Conservation (phyloP, 352 stramenopile genomes). For the Globisporangium apiculatum region DNA sequence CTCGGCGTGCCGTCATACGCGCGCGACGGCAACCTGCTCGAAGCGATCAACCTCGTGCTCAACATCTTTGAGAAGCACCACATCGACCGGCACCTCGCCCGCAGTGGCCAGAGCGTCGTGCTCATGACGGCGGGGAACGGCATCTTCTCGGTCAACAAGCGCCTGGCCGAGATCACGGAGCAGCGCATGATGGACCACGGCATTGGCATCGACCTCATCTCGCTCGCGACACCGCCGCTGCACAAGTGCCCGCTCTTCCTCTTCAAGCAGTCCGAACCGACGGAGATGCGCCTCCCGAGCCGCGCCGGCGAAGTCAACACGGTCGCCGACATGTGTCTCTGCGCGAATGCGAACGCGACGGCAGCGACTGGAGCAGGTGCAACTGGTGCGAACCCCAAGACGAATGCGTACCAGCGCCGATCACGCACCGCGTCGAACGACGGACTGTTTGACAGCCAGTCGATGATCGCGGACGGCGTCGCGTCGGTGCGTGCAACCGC, state of each 20-base stretch:
- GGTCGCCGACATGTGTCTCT: constrained; percentile 37
- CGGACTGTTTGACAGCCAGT: constrained; percentile 29
- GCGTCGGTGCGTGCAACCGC: constrained; percentile 31
- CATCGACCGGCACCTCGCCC: constrained; percentile 94
- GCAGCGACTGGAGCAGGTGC: background rate
- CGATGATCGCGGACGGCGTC: constrained; percentile 19
- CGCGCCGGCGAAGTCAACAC: constrained; percentile 27
- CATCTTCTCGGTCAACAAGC: constrained; percentile 96
- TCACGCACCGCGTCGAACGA: constrained; percentile 43
- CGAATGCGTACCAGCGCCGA: constrained; percentile 22
- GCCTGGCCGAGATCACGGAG: constrained; percentile 95
- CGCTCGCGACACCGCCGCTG: constrained; percentile 90
- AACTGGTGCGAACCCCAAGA: constrained; percentile 11
- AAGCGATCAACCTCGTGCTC: constrained; percentile 97
- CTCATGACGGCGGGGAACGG: constrained; percentile 93
- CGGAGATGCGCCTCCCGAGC: constrained; percentile 47
- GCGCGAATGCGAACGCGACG: constrained; percentile 14
- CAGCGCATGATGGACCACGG: constrained; percentile 99
- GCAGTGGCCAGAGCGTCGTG: constrained; percentile 95
- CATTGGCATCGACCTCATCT: constrained; percentile 98
- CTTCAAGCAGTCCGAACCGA: constrained; percentile 82
- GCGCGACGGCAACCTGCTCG: constrained; percentile 92
- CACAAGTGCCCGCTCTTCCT: constrained; percentile 98
- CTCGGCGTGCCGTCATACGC: constrained; percentile 55
- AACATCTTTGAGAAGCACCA: constrained; percentile 99